These are phyloP conservation scores for Diplogelasinospora grovesii DNA, from an alignment of 495 filamentous ascomycete genomes.

Conservation along the genomic window DNA sequence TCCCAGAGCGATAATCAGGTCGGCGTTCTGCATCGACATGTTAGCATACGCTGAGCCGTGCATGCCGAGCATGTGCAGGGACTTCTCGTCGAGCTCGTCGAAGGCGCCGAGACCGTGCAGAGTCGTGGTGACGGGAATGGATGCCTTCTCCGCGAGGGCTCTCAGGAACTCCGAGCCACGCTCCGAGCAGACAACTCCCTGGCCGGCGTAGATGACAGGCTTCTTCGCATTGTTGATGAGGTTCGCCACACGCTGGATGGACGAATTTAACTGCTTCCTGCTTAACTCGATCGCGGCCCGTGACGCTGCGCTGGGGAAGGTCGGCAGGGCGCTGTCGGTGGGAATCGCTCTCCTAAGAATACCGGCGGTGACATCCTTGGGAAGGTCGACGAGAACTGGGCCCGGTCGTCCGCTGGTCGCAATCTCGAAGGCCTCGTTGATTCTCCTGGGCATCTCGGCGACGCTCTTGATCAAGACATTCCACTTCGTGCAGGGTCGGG, in stretches of 20 bases:
- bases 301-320: conserved; percentile 63
- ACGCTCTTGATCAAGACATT: conserved; percentile 79
- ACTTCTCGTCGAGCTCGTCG: conserved; percentile 69
- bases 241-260: conserved; percentile 56
- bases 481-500: conserved; percentile 76
- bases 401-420: conserved; percentile 69
- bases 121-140: conserved; percentile 71
- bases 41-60: conserved; percentile 76
- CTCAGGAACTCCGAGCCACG: conserved; percentile 61
- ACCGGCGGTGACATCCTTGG: conserved; percentile 70
- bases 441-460: conserved; percentile 67
- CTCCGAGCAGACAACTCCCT: conserved; percentile 58
- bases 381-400: conserved; percentile 73
- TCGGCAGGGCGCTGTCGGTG: conserved; percentile 54
- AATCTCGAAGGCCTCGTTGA: conserved; percentile 83
- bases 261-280: conserved; percentile 50
- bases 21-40: conserved; percentile 71
- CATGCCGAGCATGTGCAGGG: conserved; percentile 79
- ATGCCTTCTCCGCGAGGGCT: conserved; percentile 63
- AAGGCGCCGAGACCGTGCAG: conserved; percentile 73
- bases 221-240: conserved; percentile 70
- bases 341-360: conserved; percentile 63
- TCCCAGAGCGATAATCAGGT: conserved; percentile 71
- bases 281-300: conserved; percentile 54
- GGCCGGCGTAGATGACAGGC: conserved; percentile 70